phyloP scores from a whole-genome alignment of 1,139 yeast genomes.

The Yarrowia galli region DNA sequence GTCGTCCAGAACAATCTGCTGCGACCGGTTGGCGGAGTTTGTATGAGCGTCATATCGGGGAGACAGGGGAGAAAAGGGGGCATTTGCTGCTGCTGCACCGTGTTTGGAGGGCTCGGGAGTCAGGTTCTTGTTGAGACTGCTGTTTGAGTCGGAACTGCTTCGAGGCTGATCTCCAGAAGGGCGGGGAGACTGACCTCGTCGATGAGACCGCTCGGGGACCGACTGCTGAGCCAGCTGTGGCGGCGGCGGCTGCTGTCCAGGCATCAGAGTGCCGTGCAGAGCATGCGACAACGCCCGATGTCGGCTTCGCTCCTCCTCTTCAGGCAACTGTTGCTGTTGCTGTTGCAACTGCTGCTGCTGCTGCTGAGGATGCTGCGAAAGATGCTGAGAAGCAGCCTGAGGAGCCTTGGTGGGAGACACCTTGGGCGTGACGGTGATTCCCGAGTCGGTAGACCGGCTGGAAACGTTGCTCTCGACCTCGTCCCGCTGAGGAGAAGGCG shows the following conservation, averaged over 20 bases:
- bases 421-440: slow-evolving; percentile 33
- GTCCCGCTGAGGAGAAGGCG: slow-evolving; percentile 6
- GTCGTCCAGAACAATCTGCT: slow-evolving; percentile 38
- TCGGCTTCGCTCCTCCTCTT: slow-evolving; percentile 25
- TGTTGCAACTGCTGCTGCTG: background rate
- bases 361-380: no score
- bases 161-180: slow-evolving; percentile 5
- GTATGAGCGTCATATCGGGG: slow-evolving; percentile 11
- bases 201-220: slow-evolving; percentile 39
- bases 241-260: background rate
- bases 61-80: slow-evolving; percentile 39
- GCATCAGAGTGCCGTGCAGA: slow-evolving; percentile 5
- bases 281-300: slow-evolving; percentile 21
- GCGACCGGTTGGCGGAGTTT: slow-evolving; percentile 37
- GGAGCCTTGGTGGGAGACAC: slow-evolving; percentile 22
- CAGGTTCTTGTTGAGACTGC: slow-evolving; percentile 3
- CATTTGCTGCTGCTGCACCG: background rate
- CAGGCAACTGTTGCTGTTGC: background rate
- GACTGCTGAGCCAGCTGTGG: background rate
- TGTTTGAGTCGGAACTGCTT: background rate
- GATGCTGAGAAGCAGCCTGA: background rate
- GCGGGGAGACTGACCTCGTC: slow-evolving; percentile 39
- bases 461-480: slow-evolving; percentile 17
- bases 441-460: slow-evolving; percentile 16
- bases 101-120: slow-evolving; percentile 37